Percentiles rank a stretch among this genome's conserved stretches.
Conservation (phyloP, 495 filamentous ascomycete species). For the Letharia lupina region DNA sequence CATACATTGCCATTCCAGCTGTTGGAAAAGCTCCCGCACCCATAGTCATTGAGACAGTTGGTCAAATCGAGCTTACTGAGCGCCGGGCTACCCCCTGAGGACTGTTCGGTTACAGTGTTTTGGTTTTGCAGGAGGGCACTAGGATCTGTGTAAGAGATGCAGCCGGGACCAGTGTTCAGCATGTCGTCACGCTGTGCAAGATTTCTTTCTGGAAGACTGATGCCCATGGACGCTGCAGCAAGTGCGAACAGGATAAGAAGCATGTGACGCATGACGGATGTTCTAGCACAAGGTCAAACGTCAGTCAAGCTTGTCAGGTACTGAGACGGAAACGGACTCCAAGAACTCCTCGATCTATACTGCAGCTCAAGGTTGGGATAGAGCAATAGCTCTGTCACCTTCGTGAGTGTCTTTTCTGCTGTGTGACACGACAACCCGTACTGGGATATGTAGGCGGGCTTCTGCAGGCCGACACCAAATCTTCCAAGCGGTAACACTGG, state of each 20-base stretch:
- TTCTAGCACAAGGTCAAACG: not conserved
- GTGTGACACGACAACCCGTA: not conserved
- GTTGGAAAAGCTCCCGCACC: not conserved
- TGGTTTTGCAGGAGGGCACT: not conserved
- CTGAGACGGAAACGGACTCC: not conserved
- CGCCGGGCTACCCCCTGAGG: not conserved
- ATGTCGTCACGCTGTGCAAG: not conserved
- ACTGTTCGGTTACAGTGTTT: not conserved
- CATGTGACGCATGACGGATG: not conserved
- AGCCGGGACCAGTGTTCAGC: not conserved
- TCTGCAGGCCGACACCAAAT: not conserved
- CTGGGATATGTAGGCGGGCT: not conserved
- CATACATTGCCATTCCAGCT: conserved; percentile 5
- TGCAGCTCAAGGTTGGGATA: not conserved
- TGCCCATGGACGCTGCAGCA: not conserved
- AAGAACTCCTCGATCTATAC: not conserved
- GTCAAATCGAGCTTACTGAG: not conserved
- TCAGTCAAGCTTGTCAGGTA: not conserved
- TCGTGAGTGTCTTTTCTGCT: not conserved
- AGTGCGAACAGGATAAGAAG: not conserved
- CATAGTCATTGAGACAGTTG: not conserved
- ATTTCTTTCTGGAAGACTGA: not conserved
- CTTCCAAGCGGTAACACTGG: not conserved
- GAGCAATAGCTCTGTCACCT: not conserved
- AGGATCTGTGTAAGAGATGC: not conserved